phyloP scores from a whole-genome alignment of 2,329 filamentous ascomycete species.

The Aspergillus arachidicola region DNA sequence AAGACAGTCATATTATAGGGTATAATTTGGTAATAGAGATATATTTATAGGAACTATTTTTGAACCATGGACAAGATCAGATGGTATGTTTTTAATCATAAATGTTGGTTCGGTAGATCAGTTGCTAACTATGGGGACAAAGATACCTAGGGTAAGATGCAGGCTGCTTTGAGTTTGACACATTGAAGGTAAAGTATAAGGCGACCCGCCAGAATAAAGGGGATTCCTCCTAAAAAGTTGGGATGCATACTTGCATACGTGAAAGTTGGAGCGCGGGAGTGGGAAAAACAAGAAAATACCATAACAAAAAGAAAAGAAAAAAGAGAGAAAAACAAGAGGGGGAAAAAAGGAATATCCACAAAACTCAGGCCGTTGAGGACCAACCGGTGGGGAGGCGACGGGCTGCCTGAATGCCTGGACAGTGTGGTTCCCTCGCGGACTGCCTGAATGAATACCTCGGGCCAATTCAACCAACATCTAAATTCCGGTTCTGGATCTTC shows the following conservation, averaged over 20 bases:
- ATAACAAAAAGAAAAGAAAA: neutral
- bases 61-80: neutral
- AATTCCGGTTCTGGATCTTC: neutral
- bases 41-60: neutral
- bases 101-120: neutral
- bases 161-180: neutral
- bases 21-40: neutral
- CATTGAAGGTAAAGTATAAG: neutral
- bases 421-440: neutral
- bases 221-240: too few species aligned
- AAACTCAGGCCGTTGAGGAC: neutral
- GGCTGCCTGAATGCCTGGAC: slow-evolving; percentile 8
- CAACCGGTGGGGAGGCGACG: neutral
- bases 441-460: neutral
- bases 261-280: neutral
- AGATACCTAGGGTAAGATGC: neutral
- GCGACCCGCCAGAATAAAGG: neutral
- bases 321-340: neutral
- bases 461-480: neutral
- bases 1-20: neutral
- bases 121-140: neutral
- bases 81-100: neutral
- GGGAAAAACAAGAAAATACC: neutral
- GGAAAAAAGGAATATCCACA: neutral
- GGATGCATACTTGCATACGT: neutral